These are phyloP conservation scores for Nadsonia starkeyi-henricii DNA, from an alignment of 1,139 yeast species.

Conservation along the genomic window DNA sequence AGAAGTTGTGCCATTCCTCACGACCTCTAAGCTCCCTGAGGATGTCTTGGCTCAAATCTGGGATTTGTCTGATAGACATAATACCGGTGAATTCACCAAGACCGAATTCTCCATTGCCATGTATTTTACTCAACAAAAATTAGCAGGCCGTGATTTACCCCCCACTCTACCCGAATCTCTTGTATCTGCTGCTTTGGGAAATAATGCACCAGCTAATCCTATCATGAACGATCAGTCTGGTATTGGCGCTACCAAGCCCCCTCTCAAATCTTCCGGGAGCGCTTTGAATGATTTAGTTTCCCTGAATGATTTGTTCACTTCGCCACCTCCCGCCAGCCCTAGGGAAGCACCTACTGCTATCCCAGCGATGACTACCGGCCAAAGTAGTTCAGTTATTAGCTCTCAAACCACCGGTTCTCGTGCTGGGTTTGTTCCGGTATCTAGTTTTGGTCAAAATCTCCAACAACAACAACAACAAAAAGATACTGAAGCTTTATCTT, in stretches of 20 bases:
- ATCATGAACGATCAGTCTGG: constrained; percentile 22
- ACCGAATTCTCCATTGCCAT: constrained; percentile 87
- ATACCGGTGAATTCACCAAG: constrained; percentile 68
- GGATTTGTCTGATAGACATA: constrained; percentile 88
- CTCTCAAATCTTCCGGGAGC: constrained; percentile 8
- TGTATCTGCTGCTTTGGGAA: constrained; percentile 10
- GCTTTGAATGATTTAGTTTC: constrained; percentile 21
- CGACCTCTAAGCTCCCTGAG: constrained; percentile 77
- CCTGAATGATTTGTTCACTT: constrained; percentile 27
- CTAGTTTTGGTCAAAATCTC: constrained; percentile 47
- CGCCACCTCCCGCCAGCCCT: constrained; percentile 22
- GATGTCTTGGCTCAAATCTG: constrained; percentile 80
- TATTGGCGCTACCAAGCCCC: constrained; percentile 19
- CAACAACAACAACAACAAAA: background rate
- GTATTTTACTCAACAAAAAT: constrained; percentile 75
- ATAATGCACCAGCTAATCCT: constrained; percentile 7
- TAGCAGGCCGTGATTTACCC: constrained; percentile 69
- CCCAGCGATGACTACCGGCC: constrained; percentile 8
- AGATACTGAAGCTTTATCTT: constrained; percentile 2
- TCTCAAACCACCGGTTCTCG: background rate
- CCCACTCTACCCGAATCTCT: constrained; percentile 27
- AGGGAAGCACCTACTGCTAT: constrained; percentile 27
- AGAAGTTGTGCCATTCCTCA: constrained; percentile 78
- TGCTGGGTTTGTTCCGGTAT: constrained; percentile 39
- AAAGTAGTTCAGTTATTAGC: constrained; percentile 9